Evolutionary conservation across 768 basidiomycete species (phyloP), one percentile per base, ranked within the genome.

Genomic region (Nidularia sp.): DNA sequence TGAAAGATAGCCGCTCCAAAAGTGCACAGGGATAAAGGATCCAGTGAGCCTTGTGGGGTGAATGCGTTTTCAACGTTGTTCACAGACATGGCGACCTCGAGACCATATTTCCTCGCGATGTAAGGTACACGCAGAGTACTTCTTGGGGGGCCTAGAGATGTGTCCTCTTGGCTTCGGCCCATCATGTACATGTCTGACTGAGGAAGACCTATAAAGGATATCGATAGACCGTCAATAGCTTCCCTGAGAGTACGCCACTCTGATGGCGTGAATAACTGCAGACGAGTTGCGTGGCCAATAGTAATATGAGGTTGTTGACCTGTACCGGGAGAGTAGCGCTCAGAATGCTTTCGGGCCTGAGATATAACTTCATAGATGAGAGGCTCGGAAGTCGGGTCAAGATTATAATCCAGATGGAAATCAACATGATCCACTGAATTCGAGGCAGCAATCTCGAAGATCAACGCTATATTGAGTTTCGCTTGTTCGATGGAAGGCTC

Each of bases 161-260:
- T 61, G 35, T 66, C 55, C 39, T 61, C 53, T 8, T 61, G 63
- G 15, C 52, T 58, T 48, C 83, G 70, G 25, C 83, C 84, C 70
- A 83, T 81, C 79, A 85, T 85, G 68, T 86, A 86, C 59, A 85
- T 70, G 56, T 87, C 84, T 51, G 77, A 84, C 58, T 84, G 81
- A 10, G 80, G 84, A 22, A 86, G 68, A 4, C 79, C 76, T 5
- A 86, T 77, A 46, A 86, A 71, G 52, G 69, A 69, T 47, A 84
- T 71, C 2, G 82, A 78, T 25, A 83, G 69, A 12, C 64, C 67
- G 3, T 66, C 65, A 34, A 78, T 74, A 51, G 70, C 67, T 22
- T 60, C 62, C n/a, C 62, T 65, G 10, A 80, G 70, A 35, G 64
- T 64, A 8, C 60, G 58, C 79, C 83, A 81, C 59, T 84, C 70